phyloP scores from a whole-genome alignment of 805 yeast genomes.

The Candida chauliodis region DNA sequence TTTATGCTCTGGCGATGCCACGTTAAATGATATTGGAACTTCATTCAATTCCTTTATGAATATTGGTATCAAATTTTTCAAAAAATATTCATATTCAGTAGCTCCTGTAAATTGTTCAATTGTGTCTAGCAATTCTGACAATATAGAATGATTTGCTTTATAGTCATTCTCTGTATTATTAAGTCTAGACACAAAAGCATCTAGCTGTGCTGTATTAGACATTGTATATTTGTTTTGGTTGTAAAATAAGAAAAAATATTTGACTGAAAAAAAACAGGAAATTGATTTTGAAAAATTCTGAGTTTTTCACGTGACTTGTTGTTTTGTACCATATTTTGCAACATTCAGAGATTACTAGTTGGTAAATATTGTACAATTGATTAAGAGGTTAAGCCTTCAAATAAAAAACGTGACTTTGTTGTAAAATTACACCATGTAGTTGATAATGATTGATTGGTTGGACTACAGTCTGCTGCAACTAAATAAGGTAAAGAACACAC shows the following conservation, averaged over 20 bases:
- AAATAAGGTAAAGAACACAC: no score
- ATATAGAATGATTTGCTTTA: conserved; percentile 59
- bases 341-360: no score
- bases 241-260: conserved; percentile 1
- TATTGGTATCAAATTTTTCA: conserved; percentile 66
- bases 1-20: conserved; percentile 69
- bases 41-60: conserved; percentile 58
- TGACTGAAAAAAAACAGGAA: conserved; percentile 24
- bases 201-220: conserved; percentile 57
- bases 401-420: no score
- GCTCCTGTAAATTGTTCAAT: conserved; percentile 80
- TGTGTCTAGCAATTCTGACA: conserved; percentile 82
- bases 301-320: conserved; percentile 12
- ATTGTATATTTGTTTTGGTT: conserved; percentile 17
- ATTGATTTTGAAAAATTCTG: conserved; percentile 13
- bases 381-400: no score
- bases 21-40: conserved; percentile 70
- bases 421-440: no score
- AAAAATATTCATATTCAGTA: conserved; percentile 75
- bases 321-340: no score
- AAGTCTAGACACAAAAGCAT: conserved; percentile 63
- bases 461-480: no score
- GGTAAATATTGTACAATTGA: no score
- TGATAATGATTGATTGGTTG: no score
- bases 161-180: conserved; percentile 52